These are phyloP conservation scores for Neofusicoccum sp. DNA, from an alignment of 2,329 filamentous ascomycete species.

Conservation along the genomic window DNA sequence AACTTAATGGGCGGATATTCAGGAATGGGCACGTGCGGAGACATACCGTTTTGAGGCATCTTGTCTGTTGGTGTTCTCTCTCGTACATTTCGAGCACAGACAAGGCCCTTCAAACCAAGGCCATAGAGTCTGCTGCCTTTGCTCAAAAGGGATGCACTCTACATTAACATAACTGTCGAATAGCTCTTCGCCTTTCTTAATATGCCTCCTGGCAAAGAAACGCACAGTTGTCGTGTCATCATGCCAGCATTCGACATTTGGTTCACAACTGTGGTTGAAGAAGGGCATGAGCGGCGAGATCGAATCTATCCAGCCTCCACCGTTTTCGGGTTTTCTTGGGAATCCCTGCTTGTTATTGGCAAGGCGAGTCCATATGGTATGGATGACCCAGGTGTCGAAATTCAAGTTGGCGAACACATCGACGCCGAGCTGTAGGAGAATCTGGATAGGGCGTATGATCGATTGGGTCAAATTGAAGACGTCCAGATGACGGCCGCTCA, in stretches of 20 bases:
- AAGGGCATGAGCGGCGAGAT: conserved; percentile 31
- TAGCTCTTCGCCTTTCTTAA: conserved; percentile 19
- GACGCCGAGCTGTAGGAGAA: conserved; percentile 30
- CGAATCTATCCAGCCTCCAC: conserved; percentile 28
- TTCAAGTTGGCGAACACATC: conserved; percentile 27
- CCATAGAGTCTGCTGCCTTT: conserved; percentile 20
- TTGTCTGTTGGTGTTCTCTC: neutral
- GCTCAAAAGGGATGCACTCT: neutral
- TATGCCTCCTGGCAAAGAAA: conserved; percentile 20
- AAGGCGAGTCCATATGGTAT: conserved; percentile 31
- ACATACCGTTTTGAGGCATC: neutral
- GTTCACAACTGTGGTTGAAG: conserved; percentile 36
- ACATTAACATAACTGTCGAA: conserved; percentile 24
- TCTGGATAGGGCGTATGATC: conserved; percentile 27
- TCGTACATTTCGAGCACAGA: conserved; percentile 19
- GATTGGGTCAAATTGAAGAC: conserved; percentile 31
- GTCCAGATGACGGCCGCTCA: conserved; percentile 27
- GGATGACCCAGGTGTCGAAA: conserved; percentile 33
- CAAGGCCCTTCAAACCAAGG: conserved; percentile 23
- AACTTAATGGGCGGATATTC: neutral
- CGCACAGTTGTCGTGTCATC: conserved; percentile 19
- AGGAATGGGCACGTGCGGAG: neutral
- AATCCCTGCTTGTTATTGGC: conserved; percentile 35
- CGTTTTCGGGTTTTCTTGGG: conserved; percentile 21
- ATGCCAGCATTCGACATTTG: conserved; percentile 27